Evolutionary conservation across 2,329 filamentous ascomycete species (phyloP).

Genomic region (Diplodia intermedia): DNA sequence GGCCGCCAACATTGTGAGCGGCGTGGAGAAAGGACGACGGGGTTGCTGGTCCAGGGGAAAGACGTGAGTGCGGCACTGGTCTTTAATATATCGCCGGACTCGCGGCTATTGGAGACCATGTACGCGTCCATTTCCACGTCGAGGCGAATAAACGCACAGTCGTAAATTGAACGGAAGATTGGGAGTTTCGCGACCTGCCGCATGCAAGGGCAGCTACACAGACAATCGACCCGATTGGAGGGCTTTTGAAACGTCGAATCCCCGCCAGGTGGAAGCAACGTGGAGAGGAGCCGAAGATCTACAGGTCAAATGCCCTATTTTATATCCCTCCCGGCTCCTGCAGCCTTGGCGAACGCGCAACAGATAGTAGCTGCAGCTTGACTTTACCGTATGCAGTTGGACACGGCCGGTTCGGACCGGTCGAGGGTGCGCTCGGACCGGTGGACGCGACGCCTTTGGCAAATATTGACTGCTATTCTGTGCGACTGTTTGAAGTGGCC

Average conservation of each 20-base stretch:
- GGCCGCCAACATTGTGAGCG: background rate
- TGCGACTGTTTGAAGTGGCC: background rate
- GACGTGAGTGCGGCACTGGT: background rate
- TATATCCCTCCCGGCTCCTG: background rate
- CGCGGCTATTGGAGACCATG: background rate
- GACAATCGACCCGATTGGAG: constrained; percentile 11
- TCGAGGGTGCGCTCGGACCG: constrained; percentile 4
- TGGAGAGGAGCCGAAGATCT: constrained; percentile 10
- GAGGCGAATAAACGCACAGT: background rate
- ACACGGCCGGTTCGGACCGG: background rate
- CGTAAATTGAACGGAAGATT: constrained; percentile 16
- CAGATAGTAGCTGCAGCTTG: background rate
- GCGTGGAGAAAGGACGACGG: background rate
- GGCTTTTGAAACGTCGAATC: constrained; percentile 6
- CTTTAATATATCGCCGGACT: background rate
- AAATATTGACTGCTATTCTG: background rate
- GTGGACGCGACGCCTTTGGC: background rate
- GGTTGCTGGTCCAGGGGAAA: too few species aligned
- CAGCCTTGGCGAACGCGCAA: background rate
- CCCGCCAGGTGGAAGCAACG: background rate
- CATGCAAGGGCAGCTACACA: background rate
- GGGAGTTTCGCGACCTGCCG: background rate
- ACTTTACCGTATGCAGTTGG: background rate
- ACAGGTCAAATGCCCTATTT: background rate
- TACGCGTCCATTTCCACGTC: constrained; percentile 2